Evolutionary conservation across 306 rosid genomes (phyloP), one percentile per base, ranked within the genome.

Genomic region (Lablab purpureus): DNA sequence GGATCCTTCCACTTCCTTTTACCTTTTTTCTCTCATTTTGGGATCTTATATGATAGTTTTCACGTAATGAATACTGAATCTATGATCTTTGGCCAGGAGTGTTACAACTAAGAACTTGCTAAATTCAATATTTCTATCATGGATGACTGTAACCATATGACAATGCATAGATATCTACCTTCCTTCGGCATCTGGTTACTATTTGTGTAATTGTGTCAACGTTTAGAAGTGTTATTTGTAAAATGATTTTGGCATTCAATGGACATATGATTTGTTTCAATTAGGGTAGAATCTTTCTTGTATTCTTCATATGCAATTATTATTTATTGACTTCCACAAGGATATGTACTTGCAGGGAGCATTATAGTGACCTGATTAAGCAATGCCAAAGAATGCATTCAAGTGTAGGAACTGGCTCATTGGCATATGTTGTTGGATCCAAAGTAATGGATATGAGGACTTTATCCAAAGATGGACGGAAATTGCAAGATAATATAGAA

Each of bases 401-500:
- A 55, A 94, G 94, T 71, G 84, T 94, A 43, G 98, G 98, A 85
- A 94, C 97, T 67, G 98, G 98, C 85, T 90, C 97, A 1, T 88
- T 94, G 86, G 97, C 97, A 72, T 90, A 90, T 87, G 87, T 87
- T 76, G 97, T 94, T 83, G 98, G 98, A 62, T 88, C 97, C 82
- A 92, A 89, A 85, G 91, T 94, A 58, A 88, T 94, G 98, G 98
- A 94, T 86, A 77, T 94, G 96, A 90, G 98, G 78, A 89, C 92
- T 50, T 78, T 87, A 49, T 87, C 98, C 60, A 92, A 85, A 85
- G 87, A 85, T 77, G 87, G 82, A 22, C 71, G 45, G 58, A 65
- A 74, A 69, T 71, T 80, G 37, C 88, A 85, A 66, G 71, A 83
- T 74, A 79, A 88, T 73, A 67, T 52, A 86, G 94, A 83, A 85